Base-by-base conservation (phyloP, 106 monocot genomes). In the Xerophyta viscosa region DNA sequence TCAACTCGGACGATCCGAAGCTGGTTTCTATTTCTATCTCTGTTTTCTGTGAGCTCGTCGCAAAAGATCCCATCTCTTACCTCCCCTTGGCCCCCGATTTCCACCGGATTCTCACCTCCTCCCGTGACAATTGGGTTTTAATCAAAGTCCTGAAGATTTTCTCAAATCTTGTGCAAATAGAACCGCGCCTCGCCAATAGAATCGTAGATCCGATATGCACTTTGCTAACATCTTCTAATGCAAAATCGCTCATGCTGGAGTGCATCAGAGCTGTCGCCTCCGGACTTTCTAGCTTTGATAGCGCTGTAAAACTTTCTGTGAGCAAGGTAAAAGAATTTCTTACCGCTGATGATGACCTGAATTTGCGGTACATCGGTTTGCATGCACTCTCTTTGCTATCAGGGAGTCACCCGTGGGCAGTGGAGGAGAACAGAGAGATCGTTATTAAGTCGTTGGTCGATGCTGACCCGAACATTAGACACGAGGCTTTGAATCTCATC, bases 141-240 rank as follows among this genome's bases (percentile, higher is more conserved):
- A 96, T 96, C 66, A 96, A 96, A 70, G 58, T 76, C 4, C 46
- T 96, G 20, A 96, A 96, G 77, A 81, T 96, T 49, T 88, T 96
- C 50, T 19, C 70, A 0, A 52, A 81, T 27, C 66, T 96, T 17
- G 75, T 52, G 1, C 66, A 67, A 2, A 55, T 88, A 0, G 94
- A 96, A 57, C 69, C 78, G 8, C 74, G 88, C 19, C 67, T 96
- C 2, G 70, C 67, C 15, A 48, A 42, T 17, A 42, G 70, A 28
- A 61, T 94, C 12, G 70, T 70, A 19, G 88, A 84, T 13, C 84
- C 94, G 4, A 54, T 94, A 23, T 75, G 80, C 54, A 77, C 88
- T 18, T 65, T 74, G 22, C 41, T 88, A 47, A 61, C 61, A 27
- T 60, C 64, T n/a, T 84, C 88, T 8, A 42, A 46, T 0, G 88